Conservation (phyloP, 805 yeast species). For the Saitoella complicata region DNA sequence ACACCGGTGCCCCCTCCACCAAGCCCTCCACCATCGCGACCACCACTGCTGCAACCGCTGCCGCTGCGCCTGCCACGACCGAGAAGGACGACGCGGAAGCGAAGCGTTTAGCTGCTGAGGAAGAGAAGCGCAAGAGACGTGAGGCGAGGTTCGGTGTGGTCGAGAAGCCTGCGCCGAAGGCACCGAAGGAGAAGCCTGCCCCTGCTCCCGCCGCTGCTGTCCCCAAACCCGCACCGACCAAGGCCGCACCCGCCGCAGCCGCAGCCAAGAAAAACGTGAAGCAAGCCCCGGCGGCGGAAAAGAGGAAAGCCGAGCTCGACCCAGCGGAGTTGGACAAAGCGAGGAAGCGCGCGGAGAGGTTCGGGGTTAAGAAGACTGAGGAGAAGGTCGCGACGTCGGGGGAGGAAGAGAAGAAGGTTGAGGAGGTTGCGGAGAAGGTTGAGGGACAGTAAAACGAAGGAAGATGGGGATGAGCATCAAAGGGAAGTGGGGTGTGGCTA, state of each 20-base stretch:
- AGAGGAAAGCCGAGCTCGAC: not conserved
- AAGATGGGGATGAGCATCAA: too few relatives aligned
- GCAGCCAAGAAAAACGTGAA: not conserved
- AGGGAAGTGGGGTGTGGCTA: too few relatives aligned
- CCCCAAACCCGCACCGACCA: not conserved
- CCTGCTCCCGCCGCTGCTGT: not conserved
- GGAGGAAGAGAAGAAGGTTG: too few relatives aligned
- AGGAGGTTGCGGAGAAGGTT: too few relatives aligned
- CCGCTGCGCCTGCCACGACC: too few relatives aligned
- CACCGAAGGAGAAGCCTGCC: not conserved
- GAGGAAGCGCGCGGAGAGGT: conserved; percentile 4
- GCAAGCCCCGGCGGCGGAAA: not conserved
- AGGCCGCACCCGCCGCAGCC: not conserved
- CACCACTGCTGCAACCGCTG: too few relatives aligned
- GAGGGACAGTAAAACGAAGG: too few relatives aligned
- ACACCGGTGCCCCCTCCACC: too few relatives aligned
- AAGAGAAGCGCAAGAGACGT: not conserved
- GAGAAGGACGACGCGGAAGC: too few relatives aligned
- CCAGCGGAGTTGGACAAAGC: conserved; percentile 1
- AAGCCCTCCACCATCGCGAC: too few relatives aligned
- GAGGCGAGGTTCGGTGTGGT: not conserved
- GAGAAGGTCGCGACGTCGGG: too few relatives aligned
- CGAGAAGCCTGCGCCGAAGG: not conserved
- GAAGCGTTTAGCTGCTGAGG: not conserved
- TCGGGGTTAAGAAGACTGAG: not conserved